Evolutionary conservation across 1,284 basidiomycete species (phyloP).

Genomic region (Hemileia vastatrix): DNA sequence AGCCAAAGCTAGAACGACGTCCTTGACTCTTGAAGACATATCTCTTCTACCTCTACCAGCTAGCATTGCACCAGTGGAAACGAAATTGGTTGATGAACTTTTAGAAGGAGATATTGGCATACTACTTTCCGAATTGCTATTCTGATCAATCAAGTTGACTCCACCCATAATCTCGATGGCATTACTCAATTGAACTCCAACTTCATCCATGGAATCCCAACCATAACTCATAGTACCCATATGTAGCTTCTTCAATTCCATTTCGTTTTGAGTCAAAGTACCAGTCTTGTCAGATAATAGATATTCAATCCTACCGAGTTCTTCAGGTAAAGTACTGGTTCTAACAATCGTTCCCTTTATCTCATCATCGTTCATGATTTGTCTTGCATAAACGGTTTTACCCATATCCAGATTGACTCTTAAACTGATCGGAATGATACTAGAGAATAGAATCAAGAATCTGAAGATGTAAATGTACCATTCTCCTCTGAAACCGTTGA

Average conservation of each 20-base stretch:
- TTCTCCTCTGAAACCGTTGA: conserved; percentile 88
- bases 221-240: conserved; percentile 98
- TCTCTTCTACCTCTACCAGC: conserved; percentile 78
- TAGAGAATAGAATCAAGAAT: conserved; percentile 93
- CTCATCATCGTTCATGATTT: conserved; percentile 83
- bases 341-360: conserved; percentile 92
- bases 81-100: conserved; percentile 19
- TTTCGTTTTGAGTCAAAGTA: conserved; percentile 93
- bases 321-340: conserved; percentile 91
- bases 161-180: conserved; percentile 60
- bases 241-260: conserved; percentile 97
- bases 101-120: conserved; percentile 9
- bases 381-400: conserved; percentile 90
- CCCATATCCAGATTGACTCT: conserved; percentile 99
- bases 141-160: conserved; percentile 15
- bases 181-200: conserved; percentile 70
- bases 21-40: conserved; percentile 83
- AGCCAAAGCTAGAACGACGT: conserved; percentile 83
- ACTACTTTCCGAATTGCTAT: conserved; percentile 10
- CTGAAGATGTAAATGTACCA: conserved; percentile 97
- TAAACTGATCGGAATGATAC: conserved; percentile 96
- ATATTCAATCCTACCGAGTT: conserved; percentile 91
- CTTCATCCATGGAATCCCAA: conserved; percentile 94
- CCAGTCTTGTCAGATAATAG: conserved; percentile 95
- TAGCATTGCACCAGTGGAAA: conserved; percentile 66